Base-by-base conservation (phyloP, 2,329 filamentous ascomycete species). In the Exophiala xenobiotica region DNA sequence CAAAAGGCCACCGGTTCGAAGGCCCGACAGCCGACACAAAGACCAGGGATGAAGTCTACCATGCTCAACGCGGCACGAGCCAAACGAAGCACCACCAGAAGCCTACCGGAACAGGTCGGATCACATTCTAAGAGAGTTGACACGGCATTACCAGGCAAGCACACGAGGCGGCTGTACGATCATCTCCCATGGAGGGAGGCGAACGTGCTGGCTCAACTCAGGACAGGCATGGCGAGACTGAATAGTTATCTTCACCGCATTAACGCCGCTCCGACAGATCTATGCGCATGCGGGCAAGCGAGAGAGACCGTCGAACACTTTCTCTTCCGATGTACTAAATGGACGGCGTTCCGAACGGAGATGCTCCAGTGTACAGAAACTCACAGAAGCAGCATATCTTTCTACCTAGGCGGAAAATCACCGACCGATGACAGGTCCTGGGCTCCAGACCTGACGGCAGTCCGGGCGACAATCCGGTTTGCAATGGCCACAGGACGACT, bases 201-300 rank as follows among this genome's bases (percentile, higher is more conserved):
- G 37, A 67, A 52, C 47, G 56, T 65, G 46, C 53, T 66, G 4
- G 64, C 59, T 8, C 57, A 67, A 53, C 62, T 66, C 47, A 49
- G 59, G 35, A 67, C 61, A 5, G 59, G 64, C 37, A 67, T 65
- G 54, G 57, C 59, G 50, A 59, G 64, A 60, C 58, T 67, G n/a
- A 67, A 66, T 60, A 48, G 51, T 35, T 67, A 67, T 53, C 58
- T 65, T 20, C 24, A 39, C 42, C 42, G 41, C 19, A 42, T 44
- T 39, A 35, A 42, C 11, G 46, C 38, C 24, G 47, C 39, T 44
- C 38, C 18, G 38, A 57, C 48, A 38, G 50, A 62, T 47, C 53
- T 61, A 46, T 64, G 54, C 55, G 49, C 18, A 52, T 61, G 45
- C 47, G 44, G 53, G 51, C 46, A 58, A 51, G 54, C 48, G 46